phyloP scores from a whole-genome alignment of 495 filamentous ascomycete genomes.

The Hypoxylon lienhwacheense region DNA sequence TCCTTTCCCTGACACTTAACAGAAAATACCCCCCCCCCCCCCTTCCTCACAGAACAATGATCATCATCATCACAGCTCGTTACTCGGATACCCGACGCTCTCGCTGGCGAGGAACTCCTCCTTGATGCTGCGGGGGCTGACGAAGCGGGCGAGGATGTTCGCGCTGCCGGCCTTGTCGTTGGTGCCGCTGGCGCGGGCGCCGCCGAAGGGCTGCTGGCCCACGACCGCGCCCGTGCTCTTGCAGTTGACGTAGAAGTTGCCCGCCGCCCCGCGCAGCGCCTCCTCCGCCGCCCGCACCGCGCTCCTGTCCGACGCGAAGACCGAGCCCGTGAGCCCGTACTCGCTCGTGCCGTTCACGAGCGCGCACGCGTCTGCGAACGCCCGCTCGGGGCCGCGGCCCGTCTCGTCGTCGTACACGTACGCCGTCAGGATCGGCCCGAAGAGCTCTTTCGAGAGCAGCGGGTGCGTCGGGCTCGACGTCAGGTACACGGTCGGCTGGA shows the following conservation, averaged over 20 bases:
- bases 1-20: no score
- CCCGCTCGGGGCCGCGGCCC: conserved; percentile 51
- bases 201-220: conserved; percentile 90
- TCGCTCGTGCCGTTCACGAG: conserved; percentile 66
- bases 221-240: conserved; percentile 92
- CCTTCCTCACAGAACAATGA: not conserved
- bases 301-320: conserved; percentile 74
- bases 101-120: conserved; percentile 77
- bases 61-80: conserved; percentile 49
- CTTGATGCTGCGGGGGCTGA: conserved; percentile 83
- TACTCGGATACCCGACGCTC: conserved; percentile 80
- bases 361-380: conserved; percentile 58
- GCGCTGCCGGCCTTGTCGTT: conserved; percentile 89
- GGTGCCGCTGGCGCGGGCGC: conserved; percentile 81
- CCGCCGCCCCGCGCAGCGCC: conserved; percentile 72
- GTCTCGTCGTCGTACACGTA: conserved; percentile 71
- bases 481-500: conserved; percentile 72
- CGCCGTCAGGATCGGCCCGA: conserved; percentile 70
- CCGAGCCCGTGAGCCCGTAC: conserved; percentile 77
- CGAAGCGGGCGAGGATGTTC: conserved; percentile 74
- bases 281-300: conserved; percentile 71
- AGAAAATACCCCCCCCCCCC: not conserved
- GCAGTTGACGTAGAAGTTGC: conserved; percentile 93
- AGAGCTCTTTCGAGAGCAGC: conserved; percentile 72
- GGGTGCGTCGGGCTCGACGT: conserved; percentile 62